A percentile compares a stretch with the other conserved stretches of the same genome.
Conservation (phyloP, 208 protist genomes). For the Giardia duodenalis region DNA sequence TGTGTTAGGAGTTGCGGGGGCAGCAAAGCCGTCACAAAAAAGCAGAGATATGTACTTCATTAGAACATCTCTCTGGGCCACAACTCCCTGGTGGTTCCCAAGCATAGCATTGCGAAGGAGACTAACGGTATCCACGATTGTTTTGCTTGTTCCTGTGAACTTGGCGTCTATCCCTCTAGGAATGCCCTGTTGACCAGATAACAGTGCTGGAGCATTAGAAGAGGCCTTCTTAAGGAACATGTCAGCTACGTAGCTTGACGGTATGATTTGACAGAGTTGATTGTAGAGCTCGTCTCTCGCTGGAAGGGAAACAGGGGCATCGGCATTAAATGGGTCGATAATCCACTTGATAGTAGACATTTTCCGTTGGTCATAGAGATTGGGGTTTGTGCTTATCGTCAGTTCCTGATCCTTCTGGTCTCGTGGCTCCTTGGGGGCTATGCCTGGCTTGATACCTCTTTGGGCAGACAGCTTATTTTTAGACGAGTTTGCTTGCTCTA, state of each 20-base stretch:
- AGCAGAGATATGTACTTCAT: background rate
- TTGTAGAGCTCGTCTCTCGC: background rate
- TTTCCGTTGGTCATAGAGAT: background rate
- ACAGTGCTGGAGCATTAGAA: background rate
- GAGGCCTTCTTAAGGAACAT: background rate
- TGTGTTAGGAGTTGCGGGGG: background rate
- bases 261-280: background rate
- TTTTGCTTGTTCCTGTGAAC: background rate
- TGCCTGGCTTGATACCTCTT: background rate
- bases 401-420: too few relatives aligned
- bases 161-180: background rate
- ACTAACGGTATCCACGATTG: background rate
- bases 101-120: background rate
- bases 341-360: background rate
- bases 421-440: background rate
- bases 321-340: background rate
- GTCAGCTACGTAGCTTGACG: background rate
- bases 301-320: background rate
- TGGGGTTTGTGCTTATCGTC: background rate
- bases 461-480: background rate
- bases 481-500: too few relatives aligned
- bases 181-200: too few relatives aligned
- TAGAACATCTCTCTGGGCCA: background rate
- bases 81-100: background rate
- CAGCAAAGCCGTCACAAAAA: background rate